Evolutionary conservation across 768 basidiomycete species (phyloP).

Genomic region (Suillus weaverae): DNA sequence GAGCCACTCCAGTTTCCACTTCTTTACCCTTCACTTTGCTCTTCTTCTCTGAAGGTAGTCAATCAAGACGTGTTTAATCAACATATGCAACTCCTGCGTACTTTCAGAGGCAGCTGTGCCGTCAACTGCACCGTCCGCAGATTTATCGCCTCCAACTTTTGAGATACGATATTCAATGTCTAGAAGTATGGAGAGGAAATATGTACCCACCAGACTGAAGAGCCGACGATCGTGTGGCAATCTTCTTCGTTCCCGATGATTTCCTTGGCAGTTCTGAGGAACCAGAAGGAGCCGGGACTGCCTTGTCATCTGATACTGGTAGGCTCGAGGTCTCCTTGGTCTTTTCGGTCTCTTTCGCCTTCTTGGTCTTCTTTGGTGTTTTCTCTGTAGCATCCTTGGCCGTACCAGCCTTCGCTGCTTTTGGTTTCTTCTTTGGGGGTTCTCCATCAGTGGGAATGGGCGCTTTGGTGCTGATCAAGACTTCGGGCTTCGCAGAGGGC

Average conservation of each 20-base stretch:
- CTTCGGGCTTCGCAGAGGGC: slow-evolving; percentile 7
- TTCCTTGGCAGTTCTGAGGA: background rate
- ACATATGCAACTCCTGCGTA: background rate
- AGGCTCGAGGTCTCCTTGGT: background rate
- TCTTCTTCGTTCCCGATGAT: background rate
- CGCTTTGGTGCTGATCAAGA: background rate
- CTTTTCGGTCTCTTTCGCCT: slow-evolving; percentile 1
- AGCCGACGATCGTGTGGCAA: too few relatives aligned
- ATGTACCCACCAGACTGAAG: background rate
- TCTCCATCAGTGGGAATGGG: slow-evolving; percentile 1
- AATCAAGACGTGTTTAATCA: background rate
- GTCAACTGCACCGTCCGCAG: background rate
- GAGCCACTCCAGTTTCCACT: background rate
- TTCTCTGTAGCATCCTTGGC: background rate
- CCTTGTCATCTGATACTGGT: background rate
- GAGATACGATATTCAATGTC: background rate
- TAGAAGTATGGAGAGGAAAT: too few relatives aligned
- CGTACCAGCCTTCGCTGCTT: background rate
- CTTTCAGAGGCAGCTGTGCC: background rate
- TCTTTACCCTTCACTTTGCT: background rate
- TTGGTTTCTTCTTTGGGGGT: slow-evolving; percentile 11
- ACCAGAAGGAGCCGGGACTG: background rate
- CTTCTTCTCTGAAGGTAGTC: background rate
- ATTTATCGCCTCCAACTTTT: background rate
- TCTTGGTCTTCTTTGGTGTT: slow-evolving; percentile 12